Conservation (phyloP, 768 basidiomycete species). For the Holtermannia corniformis region DNA sequence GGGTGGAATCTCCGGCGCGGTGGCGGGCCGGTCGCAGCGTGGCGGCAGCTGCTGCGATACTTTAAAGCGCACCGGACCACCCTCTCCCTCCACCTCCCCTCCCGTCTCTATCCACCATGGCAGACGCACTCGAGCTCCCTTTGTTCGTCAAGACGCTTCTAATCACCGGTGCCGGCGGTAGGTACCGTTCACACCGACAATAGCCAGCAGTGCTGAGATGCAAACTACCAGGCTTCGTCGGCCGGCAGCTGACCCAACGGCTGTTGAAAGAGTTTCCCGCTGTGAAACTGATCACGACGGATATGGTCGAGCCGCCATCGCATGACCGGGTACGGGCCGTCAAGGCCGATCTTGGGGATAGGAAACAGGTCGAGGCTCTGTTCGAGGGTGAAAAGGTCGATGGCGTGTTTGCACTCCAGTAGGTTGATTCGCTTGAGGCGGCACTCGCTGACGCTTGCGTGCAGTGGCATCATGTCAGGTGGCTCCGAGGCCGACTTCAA, state of each 20-base stretch:
- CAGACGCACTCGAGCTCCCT: slow-evolving; percentile 33
- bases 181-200: slow-evolving; percentile 1
- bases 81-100: not conserved
- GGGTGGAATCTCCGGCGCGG: no score
- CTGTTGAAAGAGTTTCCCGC: slow-evolving; percentile 28
- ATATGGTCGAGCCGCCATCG: slow-evolving; percentile 35
- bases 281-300: slow-evolving; percentile 36
- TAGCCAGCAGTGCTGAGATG: not conserved
- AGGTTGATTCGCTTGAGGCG: not conserved
- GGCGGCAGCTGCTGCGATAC: no score
- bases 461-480: slow-evolving; percentile 54
- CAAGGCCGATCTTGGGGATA: slow-evolving; percentile 15
- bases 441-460: slow-evolving; percentile 1
- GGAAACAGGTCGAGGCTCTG: slow-evolving; percentile 8
- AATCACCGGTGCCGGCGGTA: slow-evolving; percentile 40
- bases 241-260: slow-evolving; percentile 34
- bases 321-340: slow-evolving; percentile 8
- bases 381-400: slow-evolving; percentile 14
- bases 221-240: slow-evolving; percentile 31
- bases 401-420: slow-evolving; percentile 13
- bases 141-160: slow-evolving; percentile 38
- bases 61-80: no score
- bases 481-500: slow-evolving; percentile 56
- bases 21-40: no score
- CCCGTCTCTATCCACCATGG: not conserved